Conservation (phyloP, 257 asterid genomes). For the Primulina eburnea region DNA sequence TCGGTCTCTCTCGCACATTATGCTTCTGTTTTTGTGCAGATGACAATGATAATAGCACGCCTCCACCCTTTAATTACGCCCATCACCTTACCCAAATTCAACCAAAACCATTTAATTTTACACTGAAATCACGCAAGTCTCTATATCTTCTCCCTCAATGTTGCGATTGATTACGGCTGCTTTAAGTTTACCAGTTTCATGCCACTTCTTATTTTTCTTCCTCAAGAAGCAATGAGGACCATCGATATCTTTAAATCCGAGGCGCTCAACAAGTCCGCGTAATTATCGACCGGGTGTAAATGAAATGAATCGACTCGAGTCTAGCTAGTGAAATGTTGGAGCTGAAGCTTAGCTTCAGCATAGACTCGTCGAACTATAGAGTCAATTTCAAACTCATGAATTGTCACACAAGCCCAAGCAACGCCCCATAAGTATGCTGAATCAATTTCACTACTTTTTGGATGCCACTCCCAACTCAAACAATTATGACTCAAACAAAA, state of each 20-base stretch:
- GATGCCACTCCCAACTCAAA: no score
- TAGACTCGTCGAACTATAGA: no score
- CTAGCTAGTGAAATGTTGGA: neutral
- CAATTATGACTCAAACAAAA: no score
- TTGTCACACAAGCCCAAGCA: no score
- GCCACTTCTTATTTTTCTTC: neutral
- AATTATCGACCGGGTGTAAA: neutral
- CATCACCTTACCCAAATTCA: neutral
- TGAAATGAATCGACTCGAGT: neutral
- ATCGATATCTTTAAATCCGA: neutral
- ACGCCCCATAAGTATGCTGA: no score
- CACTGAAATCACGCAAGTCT: slow-evolving; percentile 35
- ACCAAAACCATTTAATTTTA: neutral
- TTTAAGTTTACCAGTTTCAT: no score
- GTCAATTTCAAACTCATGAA: no score
- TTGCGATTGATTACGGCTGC: neutral
- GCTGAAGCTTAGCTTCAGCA: no score
- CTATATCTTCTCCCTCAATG: neutral
- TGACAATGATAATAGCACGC: neutral
- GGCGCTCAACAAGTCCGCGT: neutral
- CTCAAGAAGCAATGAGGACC: neutral
- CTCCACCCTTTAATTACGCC: slow-evolving; percentile 32
- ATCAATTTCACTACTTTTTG: no score
- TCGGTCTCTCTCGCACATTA: slow-evolving; percentile 12
- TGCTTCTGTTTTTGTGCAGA: neutral